Evolutionary conservation across 78 protist genomes (phyloP).

Genomic region (Dictyostelium capitatum): DNA sequence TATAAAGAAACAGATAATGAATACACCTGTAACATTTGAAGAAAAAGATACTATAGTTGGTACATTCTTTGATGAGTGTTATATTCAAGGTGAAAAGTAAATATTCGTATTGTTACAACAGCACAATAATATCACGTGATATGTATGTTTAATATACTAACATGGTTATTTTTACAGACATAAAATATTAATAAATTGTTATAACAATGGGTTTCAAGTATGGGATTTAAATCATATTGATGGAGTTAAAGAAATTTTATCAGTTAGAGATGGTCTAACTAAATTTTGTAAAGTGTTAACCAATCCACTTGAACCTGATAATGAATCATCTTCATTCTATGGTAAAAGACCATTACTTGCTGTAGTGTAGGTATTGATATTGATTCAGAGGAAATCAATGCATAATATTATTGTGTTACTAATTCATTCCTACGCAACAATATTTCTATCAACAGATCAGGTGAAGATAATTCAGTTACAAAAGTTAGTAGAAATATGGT

Average conservation of each 20-base stretch:
- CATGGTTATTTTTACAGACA: neutral
- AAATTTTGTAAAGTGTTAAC: constrained; percentile 59
- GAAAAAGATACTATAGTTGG: constrained; percentile 78
- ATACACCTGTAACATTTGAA: constrained; percentile 38
- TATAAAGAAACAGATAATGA: constrained; percentile 64
- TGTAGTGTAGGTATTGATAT: constrained; percentile 18
- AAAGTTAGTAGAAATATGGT: constrained; percentile 49
- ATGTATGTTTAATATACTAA: too few relatives aligned
- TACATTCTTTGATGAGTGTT: constrained; percentile 78
- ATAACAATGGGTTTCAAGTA: constrained; percentile 76
- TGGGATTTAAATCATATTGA: constrained; percentile 78
- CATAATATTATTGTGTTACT: neutral
- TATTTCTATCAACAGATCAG: too few relatives aligned
- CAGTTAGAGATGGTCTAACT: constrained; percentile 46
- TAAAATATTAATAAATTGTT: constrained; percentile 63
- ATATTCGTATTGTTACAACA: neutral
- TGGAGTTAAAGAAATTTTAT: constrained; percentile 62
- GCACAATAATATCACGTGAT: too few relatives aligned
- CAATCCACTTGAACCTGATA: constrained; percentile 37
- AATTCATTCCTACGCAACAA: too few relatives aligned
- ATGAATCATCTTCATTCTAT: constrained; percentile 43
- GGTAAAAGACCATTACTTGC: constrained; percentile 82
- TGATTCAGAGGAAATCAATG: neutral
- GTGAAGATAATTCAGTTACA: constrained; percentile 44
- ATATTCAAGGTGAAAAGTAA: constrained; percentile 65